A percentile compares a stretch with the other conserved stretches of the same genome.
These are phyloP conservation scores for Setaria viridis DNA, from an alignment of 202 grass and related monocot genomes.

Conservation along the genomic window DNA sequence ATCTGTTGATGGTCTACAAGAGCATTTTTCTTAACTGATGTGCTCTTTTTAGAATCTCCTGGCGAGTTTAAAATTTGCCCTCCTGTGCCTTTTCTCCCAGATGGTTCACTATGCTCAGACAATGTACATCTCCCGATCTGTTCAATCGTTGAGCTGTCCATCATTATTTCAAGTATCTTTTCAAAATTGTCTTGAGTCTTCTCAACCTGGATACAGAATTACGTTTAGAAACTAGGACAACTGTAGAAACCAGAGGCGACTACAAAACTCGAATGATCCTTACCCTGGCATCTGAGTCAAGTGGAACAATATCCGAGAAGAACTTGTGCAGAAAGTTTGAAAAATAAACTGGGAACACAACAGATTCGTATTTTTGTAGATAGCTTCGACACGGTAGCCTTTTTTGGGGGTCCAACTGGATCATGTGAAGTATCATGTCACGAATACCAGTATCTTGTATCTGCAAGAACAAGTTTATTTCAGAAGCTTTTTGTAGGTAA, in stretches of 20 bases:
- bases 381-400: conserved; percentile 86
- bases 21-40: conserved; percentile 55
- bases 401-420: conserved; percentile 89
- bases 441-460: conserved; percentile 94
- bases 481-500: conserved; percentile 15
- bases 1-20: conserved; percentile 62
- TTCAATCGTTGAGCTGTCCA: conserved; percentile 50
- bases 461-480: conserved; percentile 60
- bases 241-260: conserved; percentile 24
- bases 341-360: conserved; percentile 94
- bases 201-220: conserved; percentile 63
- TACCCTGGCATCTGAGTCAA: conserved; percentile 95
- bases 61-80: conserved; percentile 44
- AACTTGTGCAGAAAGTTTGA: conserved; percentile 92
- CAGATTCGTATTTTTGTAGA: conserved; percentile 85
- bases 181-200: conserved; percentile 78
- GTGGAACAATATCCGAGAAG: conserved; percentile 90
- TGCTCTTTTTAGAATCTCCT: conserved; percentile 40
- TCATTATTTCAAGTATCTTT: conserved; percentile 85
- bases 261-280: conserved; percentile 40
- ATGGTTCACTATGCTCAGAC: conserved; percentile 39
- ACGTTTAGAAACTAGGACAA: conserved; percentile 29
- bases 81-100: conserved; percentile 40
- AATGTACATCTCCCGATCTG: conserved; percentile 33
- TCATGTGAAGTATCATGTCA: conserved; percentile 99